phyloP scores from a whole-genome alignment of 1,284 basidiomycete species.

The Ceratobasidium sp. region DNA sequence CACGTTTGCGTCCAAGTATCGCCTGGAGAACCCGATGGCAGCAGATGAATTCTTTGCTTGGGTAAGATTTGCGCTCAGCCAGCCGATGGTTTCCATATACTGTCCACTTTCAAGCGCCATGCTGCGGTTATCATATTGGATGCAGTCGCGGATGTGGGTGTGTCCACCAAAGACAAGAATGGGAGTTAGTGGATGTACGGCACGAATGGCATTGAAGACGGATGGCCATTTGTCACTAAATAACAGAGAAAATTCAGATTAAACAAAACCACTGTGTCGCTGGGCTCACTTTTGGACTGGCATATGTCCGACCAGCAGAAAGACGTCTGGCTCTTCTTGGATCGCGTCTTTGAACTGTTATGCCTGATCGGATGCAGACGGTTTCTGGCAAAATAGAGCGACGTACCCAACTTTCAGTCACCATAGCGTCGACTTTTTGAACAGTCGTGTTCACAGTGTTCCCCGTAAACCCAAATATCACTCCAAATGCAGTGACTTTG shows the following conservation, averaged over 20 bases:
- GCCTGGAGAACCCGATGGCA: conserved; percentile 73
- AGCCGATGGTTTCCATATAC: conserved; percentile 90
- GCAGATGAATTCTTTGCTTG: conserved; percentile 62
- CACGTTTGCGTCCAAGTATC: conserved; percentile 81
- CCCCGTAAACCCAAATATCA: conserved; percentile 81
- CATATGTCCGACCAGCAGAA: conserved; percentile 76
- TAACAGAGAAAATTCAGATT: neutral
- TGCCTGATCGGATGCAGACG: neutral
- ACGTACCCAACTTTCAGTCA: conserved; percentile 69
- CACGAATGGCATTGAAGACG: conserved; percentile 81
- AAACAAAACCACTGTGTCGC: neutral
- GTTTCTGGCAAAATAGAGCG: neutral
- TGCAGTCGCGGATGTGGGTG: conserved; percentile 83
- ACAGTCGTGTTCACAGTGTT: conserved; percentile 78
- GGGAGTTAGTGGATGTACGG: conserved; percentile 78
- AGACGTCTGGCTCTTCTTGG: conserved; percentile 85
- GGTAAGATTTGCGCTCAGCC: conserved; percentile 52
- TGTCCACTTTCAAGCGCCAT: conserved; percentile 85
- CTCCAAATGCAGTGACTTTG: conserved; percentile 82
- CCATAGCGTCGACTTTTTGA: conserved; percentile 79
- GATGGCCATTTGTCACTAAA: conserved; percentile 61
- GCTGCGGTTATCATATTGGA: conserved; percentile 72
- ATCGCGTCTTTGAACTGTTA: conserved; percentile 81
- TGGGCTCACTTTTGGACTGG: conserved; percentile 36
- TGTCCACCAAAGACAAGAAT: conserved; percentile 87